Conservation (phyloP, 352 stramenopile genomes). For the Phytophthora melonis region DNA sequence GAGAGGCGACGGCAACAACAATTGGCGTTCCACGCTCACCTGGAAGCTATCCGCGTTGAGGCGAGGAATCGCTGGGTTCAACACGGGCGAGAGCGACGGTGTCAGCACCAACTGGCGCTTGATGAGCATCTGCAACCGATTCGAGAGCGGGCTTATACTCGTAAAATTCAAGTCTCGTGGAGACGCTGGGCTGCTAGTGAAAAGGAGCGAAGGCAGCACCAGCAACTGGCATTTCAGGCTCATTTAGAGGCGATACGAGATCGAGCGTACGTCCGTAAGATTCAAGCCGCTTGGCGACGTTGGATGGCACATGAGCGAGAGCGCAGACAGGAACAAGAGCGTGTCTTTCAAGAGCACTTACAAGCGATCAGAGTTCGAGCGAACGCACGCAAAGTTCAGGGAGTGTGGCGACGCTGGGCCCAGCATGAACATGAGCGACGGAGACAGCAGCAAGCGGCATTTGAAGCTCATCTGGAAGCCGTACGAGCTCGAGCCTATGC, state of each 20-base stretch:
- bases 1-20: background rate
- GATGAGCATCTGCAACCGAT: slow-evolving; percentile 8
- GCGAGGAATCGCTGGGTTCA: background rate
- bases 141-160: slow-evolving; percentile 2
- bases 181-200: background rate
- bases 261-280: slow-evolving; percentile 2
- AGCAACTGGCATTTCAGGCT: background rate
- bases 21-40: background rate
- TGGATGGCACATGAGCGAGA: background rate
- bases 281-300: background rate
- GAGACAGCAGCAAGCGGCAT: background rate
- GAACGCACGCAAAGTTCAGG: slow-evolving; percentile 26
- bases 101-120: slow-evolving; percentile 16
- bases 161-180: slow-evolving; percentile 24
- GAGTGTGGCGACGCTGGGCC: slow-evolving; percentile 27
- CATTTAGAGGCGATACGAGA: background rate
- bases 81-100: background rate
- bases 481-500: slow-evolving; percentile 8
- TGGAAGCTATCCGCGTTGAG: slow-evolving; percentile 9
- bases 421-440: slow-evolving; percentile 3
- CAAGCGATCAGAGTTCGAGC: slow-evolving; percentile 6
- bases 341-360: slow-evolving; percentile 12
- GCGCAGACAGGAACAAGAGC: background rate
- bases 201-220: background rate
- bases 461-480: slow-evolving; percentile 5